Percentiles rank a stretch among this genome's conserved stretches.
Conservation (phyloP, 1,284 basidiomycete species). For the Prillingera fragicola region DNA sequence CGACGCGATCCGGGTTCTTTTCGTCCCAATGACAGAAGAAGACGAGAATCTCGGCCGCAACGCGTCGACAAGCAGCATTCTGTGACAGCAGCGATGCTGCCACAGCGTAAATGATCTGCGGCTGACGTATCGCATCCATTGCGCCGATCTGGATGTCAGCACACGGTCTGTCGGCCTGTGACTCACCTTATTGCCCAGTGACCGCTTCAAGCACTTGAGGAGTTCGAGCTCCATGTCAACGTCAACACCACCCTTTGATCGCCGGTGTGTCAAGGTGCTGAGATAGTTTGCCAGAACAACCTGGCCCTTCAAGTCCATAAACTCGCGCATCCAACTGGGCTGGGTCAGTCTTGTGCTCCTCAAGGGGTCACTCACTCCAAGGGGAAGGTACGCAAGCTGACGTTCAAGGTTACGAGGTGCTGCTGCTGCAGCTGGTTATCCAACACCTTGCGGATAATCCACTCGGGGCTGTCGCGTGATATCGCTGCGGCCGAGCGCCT, state of each 20-base stretch:
- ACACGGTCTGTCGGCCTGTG: neutral
- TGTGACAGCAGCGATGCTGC: constrained; percentile 79
- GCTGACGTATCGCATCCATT: constrained; percentile 70
- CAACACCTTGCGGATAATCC: constrained; percentile 45
- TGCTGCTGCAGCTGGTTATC: constrained; percentile 32
- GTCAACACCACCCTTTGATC: constrained; percentile 64
- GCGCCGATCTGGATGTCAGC: constrained; percentile 58
- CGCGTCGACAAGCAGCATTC: constrained; percentile 71
- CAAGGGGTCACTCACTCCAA: constrained; percentile 56
- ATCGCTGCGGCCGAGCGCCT: constrained; percentile 37
- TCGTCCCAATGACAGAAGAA: constrained; percentile 52
- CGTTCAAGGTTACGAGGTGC: constrained; percentile 31
- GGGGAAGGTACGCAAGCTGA: constrained; percentile 65
- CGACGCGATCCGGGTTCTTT: constrained; percentile 37
- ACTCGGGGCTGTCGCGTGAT: constrained; percentile 67
- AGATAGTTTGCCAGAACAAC: constrained; percentile 79
- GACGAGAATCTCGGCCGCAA: constrained; percentile 66
- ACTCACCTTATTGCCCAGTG: constrained; percentile 70
- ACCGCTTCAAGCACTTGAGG: constrained; percentile 77
- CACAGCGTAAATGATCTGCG: constrained; percentile 73
- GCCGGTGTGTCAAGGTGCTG: constrained; percentile 49
- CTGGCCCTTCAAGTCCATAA: constrained; percentile 71
- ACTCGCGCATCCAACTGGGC: constrained; percentile 72
- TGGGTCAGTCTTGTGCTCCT: constrained; percentile 4
- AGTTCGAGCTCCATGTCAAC: constrained; percentile 77